These are phyloP conservation scores for Warburgia ugandensis DNA, from an alignment of 164 flowering plant species.

Conservation along the genomic window DNA sequence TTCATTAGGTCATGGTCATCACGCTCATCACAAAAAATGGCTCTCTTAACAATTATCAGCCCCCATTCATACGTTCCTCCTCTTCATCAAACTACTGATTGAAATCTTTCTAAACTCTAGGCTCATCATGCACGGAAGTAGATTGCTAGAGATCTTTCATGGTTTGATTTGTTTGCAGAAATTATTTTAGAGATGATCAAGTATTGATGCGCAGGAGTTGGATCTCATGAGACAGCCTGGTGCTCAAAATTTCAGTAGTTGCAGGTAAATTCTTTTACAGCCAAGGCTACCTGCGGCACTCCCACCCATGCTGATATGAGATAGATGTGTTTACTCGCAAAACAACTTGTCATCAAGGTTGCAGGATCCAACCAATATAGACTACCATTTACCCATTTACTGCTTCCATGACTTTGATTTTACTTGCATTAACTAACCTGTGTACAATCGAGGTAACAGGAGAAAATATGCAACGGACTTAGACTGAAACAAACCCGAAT, in stretches of 20 bases:
- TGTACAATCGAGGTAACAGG: too few relatives aligned
- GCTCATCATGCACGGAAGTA: neutral
- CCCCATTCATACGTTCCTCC: constrained; percentile 6
- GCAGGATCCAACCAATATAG: too few relatives aligned
- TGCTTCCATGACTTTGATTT: too few relatives aligned
- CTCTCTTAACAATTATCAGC: neutral
- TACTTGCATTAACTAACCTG: too few relatives aligned
- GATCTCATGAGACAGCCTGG: neutral
- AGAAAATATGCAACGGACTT: too few relatives aligned
- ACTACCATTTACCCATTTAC: too few relatives aligned
- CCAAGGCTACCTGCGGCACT: neutral
- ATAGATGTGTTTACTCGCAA: too few relatives aligned
- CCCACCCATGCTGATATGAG: too few relatives aligned
- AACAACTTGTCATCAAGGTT: too few relatives aligned
- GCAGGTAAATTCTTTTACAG: neutral
- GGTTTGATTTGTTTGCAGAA: constrained; percentile 3
- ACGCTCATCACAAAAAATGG: too few relatives aligned
- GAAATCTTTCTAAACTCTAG: neutral
- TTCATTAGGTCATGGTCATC: neutral
- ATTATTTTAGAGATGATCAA: constrained; percentile 6
- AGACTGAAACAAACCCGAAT: too few relatives aligned
- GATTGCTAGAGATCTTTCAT: constrained; percentile 1
- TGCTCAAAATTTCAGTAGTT: neutral
- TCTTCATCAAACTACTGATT: neutral
- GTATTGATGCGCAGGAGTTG: neutral